Conservation (phyloP, 169 alveolate species). For the Cryptosporidium xiaoi region DNA sequence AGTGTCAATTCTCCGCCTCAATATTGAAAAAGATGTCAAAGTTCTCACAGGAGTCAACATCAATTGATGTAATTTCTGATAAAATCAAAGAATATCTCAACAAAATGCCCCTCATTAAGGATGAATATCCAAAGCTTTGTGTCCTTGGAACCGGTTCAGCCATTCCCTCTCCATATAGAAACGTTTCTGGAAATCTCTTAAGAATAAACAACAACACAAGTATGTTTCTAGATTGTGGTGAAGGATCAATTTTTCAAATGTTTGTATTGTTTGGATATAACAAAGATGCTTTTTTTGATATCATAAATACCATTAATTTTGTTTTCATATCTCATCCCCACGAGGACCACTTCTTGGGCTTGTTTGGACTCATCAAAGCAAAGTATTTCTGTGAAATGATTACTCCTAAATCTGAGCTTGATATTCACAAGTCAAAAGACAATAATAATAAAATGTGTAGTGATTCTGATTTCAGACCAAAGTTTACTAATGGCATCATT, state of each 20-base stretch:
- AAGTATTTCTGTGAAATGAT: constrained; percentile 39
- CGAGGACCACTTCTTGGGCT: constrained; percentile 89
- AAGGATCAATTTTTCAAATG: constrained; percentile 90
- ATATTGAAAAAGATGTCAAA: too few relatives aligned
- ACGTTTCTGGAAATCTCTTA: constrained; percentile 88
- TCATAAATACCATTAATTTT: constrained; percentile 74
- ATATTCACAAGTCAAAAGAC: constrained; percentile 75
- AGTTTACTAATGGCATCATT: background rate
- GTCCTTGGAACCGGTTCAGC: constrained; percentile 92
- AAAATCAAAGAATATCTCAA: too few relatives aligned
- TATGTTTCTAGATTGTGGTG: constrained; percentile 90
- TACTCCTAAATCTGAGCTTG: constrained; percentile 41
- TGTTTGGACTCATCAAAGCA: constrained; percentile 79
- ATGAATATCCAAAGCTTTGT: constrained; percentile 79
- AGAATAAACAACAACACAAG: constrained; percentile 77
- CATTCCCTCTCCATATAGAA: constrained; percentile 89
- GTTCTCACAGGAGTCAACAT: too few relatives aligned
- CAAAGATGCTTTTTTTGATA: background rate
- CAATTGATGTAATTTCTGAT: too few relatives aligned
- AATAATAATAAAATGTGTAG: constrained; percentile 11
- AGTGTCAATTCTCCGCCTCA: background rate
- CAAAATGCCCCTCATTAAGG: too few relatives aligned
- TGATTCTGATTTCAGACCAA: constrained; percentile 72
- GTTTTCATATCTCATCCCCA: constrained; percentile 88
- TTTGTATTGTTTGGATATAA: constrained; percentile 78